These are phyloP conservation scores for Solanum chacoense DNA, from an alignment of 305 asterid species.

Conservation along the genomic window DNA sequence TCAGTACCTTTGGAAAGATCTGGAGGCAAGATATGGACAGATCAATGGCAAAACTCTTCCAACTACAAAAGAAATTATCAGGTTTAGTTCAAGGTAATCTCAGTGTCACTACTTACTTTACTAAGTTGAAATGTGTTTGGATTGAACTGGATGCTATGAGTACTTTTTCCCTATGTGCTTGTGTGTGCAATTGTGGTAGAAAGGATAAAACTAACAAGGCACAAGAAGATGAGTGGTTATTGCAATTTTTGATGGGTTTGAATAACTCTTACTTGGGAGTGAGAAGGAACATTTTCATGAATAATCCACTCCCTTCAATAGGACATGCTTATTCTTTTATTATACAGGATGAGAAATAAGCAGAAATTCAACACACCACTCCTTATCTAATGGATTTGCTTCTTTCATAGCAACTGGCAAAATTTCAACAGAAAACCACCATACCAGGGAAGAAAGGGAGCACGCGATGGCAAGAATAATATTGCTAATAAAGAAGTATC, in stretches of 20 bases:
- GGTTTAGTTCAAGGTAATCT: not conserved
- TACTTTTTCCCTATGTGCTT: not conserved
- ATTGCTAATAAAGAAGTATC: not conserved
- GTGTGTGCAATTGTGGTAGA: not conserved
- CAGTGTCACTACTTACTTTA: not conserved
- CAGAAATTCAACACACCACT: not conserved
- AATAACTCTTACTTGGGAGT: not conserved
- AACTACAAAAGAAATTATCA: not conserved
- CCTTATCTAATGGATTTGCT: not conserved
- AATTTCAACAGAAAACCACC: not conserved
- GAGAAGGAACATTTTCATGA: not conserved
- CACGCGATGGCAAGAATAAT: not conserved
- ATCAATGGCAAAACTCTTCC: not conserved
- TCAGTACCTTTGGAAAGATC: not conserved
- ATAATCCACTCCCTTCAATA: not conserved
- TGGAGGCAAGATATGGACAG: not conserved
- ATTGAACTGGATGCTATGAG: not conserved
- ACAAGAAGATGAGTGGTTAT: not conserved
- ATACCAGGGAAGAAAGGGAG: not conserved
- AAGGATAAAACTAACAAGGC: not conserved
- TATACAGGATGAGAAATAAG: not conserved
- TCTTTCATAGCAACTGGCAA: not conserved
- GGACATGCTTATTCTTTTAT: not conserved
- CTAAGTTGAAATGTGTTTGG: not conserved
- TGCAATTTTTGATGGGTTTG: not conserved